A percentile compares a stretch with the other conserved stretches of the same genome.
phyloP scores from a whole-genome alignment of 495 filamentous ascomycete genomes.

The Aspergillus asperescens region DNA sequence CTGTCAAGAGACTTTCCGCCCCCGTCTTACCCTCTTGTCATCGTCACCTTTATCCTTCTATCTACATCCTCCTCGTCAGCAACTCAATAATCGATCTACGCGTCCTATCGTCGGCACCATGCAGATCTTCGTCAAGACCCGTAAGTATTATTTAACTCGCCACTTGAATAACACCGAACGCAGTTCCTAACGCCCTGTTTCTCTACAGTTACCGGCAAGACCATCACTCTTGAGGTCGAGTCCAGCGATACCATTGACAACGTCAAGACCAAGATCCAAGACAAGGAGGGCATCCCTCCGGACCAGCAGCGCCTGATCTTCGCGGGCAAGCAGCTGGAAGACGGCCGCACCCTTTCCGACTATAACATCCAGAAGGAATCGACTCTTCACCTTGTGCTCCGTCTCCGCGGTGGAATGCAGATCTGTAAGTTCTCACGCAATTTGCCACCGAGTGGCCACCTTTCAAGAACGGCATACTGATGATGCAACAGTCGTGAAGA shows the following conservation, averaged over 20 bases:
- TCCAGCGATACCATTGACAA: constrained; percentile 98
- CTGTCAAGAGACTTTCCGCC: no score
- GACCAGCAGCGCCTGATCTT: constrained; percentile 99
- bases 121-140: constrained; percentile 98
- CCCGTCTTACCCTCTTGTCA: no score
- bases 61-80: constrained; percentile 13
- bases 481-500: constrained; percentile 62
- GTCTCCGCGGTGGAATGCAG: constrained; percentile 98
- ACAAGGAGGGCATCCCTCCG: constrained; percentile 98
- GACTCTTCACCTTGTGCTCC: constrained; percentile 91
- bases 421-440: constrained; percentile 61
- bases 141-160: constrained; percentile 50
- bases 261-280: constrained; percentile 98
- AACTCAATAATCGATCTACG: constrained; percentile 3
- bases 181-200: constrained; percentile 14
- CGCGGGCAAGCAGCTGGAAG: constrained; percentile 96
- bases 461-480: constrained; percentile 18
- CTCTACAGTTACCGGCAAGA: constrained; percentile 79
- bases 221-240: constrained; percentile 99
- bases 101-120: constrained; percentile 44
- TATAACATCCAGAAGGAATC: constrained; percentile 99
- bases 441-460: constrained; percentile 12
- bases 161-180: constrained; percentile 7
- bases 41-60: constrained; percentile 10
- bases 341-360: constrained; percentile 91